phyloP scores from a whole-genome alignment of 495 filamentous ascomycete species.

The Hypoxylon lienhwacheense region DNA sequence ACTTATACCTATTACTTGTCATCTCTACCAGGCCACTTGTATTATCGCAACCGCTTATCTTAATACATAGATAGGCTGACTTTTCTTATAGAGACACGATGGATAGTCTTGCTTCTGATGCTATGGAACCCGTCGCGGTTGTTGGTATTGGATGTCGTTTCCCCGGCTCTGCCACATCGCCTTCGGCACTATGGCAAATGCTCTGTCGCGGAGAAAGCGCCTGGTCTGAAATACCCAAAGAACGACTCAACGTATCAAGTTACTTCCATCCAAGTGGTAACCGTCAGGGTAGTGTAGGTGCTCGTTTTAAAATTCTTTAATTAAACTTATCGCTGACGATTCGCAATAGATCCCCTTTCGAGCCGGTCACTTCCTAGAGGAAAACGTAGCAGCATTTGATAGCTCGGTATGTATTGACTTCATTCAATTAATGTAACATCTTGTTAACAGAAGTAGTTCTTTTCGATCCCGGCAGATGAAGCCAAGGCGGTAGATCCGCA shows the following conservation, averaged over 20 bases:
- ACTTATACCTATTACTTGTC: no score
- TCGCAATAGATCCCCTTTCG: slow-evolving; percentile 46
- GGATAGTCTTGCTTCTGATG: background rate
- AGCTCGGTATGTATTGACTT: slow-evolving; percentile 28
- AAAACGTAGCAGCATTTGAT: slow-evolving; percentile 47
- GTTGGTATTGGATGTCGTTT: slow-evolving; percentile 57
- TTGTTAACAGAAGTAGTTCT: slow-evolving; percentile 17
- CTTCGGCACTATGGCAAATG: slow-evolving; percentile 57
- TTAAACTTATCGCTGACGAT: background rate
- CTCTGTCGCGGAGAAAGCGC: slow-evolving; percentile 57
- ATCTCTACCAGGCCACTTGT: no score
- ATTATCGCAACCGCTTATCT: background rate
- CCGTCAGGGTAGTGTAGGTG: slow-evolving; percentile 22
- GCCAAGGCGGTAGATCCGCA: slow-evolving; percentile 42
- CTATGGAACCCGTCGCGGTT: slow-evolving; percentile 51
- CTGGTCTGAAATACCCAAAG: slow-evolving; percentile 60
- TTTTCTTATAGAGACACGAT: background rate
- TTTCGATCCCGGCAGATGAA: slow-evolving; percentile 35
- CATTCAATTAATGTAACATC: background rate
- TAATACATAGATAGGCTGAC: background rate
- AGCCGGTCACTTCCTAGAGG: slow-evolving; percentile 73
- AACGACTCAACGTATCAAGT: slow-evolving; percentile 65
- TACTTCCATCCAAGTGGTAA: slow-evolving; percentile 64
- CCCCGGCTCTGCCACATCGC: slow-evolving; percentile 51
- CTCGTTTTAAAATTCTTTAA: background rate